phyloP scores from a whole-genome alignment of 257 asterid genomes.

The Rhazya stricta region DNA sequence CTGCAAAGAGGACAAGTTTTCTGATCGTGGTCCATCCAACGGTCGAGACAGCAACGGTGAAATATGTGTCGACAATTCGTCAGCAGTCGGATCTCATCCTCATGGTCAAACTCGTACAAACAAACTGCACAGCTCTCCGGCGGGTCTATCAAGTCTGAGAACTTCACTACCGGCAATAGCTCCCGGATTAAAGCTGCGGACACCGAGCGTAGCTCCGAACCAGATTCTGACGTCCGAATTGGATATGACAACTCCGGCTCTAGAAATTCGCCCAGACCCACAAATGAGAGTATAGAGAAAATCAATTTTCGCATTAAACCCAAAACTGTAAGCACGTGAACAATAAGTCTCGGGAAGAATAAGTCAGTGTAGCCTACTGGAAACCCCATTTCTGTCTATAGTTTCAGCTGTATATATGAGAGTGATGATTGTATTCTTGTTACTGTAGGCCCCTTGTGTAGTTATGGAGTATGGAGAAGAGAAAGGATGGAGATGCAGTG shows the following conservation, averaged over 20 bases:
- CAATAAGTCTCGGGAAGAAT: conserved; percentile 60
- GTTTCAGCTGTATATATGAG: not conserved
- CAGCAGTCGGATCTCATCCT: conserved; percentile 88
- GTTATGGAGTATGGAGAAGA: conserved; percentile 1
- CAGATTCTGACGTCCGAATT: conserved; percentile 18
- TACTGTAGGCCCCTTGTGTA: conserved; percentile 16
- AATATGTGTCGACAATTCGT: conserved; percentile 76
- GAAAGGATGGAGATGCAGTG: not conserved
- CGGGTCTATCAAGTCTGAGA: conserved; percentile 51
- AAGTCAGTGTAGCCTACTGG: conserved; percentile 78
- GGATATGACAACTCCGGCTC: conserved; percentile 32
- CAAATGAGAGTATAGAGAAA: conserved; percentile 28
- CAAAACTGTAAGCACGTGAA: conserved; percentile 47
- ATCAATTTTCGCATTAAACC: conserved; percentile 46
- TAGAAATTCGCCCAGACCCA: conserved; percentile 62
- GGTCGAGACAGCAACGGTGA: conserved; percentile 83
- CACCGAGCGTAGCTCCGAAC: conserved; percentile 40
- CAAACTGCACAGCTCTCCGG: conserved; percentile 94
- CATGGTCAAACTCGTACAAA: conserved; percentile 65
- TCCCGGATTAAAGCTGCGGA: conserved; percentile 77
- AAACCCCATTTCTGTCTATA: conserved; percentile 56
- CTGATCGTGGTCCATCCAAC: conserved; percentile 99
- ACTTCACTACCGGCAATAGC: conserved; percentile 71
- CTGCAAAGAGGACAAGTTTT: conserved; percentile 95
- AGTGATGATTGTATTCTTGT: not conserved